Evolutionary conservation across 2,329 filamentous ascomycete genomes (phyloP).

Genomic region (Lasiodiplodia citricola): DNA sequence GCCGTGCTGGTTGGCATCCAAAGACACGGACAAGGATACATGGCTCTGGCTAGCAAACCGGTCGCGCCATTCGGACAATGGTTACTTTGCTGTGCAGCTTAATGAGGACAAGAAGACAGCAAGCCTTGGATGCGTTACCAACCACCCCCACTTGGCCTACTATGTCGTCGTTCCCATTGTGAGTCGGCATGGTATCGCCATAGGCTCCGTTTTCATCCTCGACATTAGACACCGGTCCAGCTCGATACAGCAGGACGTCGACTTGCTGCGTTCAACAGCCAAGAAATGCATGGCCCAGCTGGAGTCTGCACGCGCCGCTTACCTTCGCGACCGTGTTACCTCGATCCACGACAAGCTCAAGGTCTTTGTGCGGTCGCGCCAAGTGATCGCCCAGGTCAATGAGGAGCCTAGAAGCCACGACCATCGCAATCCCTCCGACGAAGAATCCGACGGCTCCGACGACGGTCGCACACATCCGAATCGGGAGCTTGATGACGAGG

Average conservation of each 20-base stretch:
- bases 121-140: background rate
- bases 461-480: no score
- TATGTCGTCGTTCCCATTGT: slow-evolving; percentile 28
- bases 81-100: background rate
- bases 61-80: background rate
- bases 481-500: no score
- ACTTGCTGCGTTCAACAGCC: slow-evolving; percentile 16
- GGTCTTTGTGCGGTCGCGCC: background rate
- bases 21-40: background rate
- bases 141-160: background rate
- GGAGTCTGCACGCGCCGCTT: background rate
- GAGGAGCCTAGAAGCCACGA: background rate
- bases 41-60: background rate
- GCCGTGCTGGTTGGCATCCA: background rate
- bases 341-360: background rate
- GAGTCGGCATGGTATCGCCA: slow-evolving; percentile 23
- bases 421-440: no score
- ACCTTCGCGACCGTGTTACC: background rate
- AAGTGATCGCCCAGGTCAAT: background rate
- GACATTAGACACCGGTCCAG: slow-evolving; percentile 4
- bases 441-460: no score
- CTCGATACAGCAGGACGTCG: slow-evolving; percentile 2
- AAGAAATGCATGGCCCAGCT: slow-evolving; percentile 28
- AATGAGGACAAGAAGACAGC: background rate
- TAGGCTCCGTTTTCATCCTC: slow-evolving; percentile 29